Base-by-base conservation (phyloP, 192 early-diverging fungal species). In the Paraglomus occultum region DNA sequence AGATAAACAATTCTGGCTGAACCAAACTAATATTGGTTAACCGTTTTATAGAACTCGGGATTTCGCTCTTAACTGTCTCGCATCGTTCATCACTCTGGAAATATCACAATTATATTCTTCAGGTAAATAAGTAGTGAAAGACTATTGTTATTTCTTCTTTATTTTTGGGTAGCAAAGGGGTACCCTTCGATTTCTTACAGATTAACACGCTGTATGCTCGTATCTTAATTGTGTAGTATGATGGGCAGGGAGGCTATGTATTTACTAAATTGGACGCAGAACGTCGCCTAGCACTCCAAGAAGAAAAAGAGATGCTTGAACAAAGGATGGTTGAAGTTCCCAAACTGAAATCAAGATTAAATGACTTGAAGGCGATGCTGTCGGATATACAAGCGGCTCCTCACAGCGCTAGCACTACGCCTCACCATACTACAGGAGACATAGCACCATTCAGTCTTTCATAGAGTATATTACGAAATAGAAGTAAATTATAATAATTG, bases 41-140 rank as follows among this genome's bases (percentile, higher is more conserved):
- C 3, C 1, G 23, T 51, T 42, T 55, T 44, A 70, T 81, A 72
- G 76, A 83, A 46, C 83, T 95, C 11, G 92, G 89, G 9, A 97
- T 98, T 77, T 91, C 92, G 0, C 76, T 99, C 50, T 84, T 99
- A 72, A 98, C 95, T 2, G 92, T 99, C 11, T 93, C 94, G 39
- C 97, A 98, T 79, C 90, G 97, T 18, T 92, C 94, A 47, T 92
- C 91, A 42, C 79, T 99, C 53, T 98, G 93, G 92, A 90, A 96
- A 77, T 96, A 99, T 81, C 97, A 99, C 82, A 95, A 94, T 79
- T 82, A 55, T 66, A 52, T 71, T 71, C 20, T 71, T 17, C 67
- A 64, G 23, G 44, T 62, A 60, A 8, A 18, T 48, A 31, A 31
- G 31, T 31, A 1, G 31, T 31, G 31, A 31, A 3, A 31, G 31